Base-by-base conservation (phyloP, 768 basidiomycete genomes). In the Auriscalpium orientale region DNA sequence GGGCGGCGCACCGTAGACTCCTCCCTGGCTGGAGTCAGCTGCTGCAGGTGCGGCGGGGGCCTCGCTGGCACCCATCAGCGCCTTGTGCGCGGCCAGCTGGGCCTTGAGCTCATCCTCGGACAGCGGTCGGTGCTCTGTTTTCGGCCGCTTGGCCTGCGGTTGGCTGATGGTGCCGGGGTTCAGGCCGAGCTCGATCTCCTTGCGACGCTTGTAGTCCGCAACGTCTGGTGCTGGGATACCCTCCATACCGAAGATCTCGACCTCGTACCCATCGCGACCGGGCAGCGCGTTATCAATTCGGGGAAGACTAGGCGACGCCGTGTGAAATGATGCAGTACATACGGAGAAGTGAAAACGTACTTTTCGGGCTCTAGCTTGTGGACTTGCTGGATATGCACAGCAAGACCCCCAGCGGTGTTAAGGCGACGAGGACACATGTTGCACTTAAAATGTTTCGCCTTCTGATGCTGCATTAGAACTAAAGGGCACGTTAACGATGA, bases 171-270 rank as follows among this genome's bases (percentile, higher is more conserved):
- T 82, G 6, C 89, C 90, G 1, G 88, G 84, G 16, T 82, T 79
- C 22, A 93, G 80, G 35, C 97, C 95, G 4, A 92, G 82, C 68
- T 98, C 94, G 59, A 91, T 89, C 69, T 95, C 95, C 67, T 97
- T 97, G 61, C 91, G 85, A 52, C 92, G 87, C 67, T 91, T 95
- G 79, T 95, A 98, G 70, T 95, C 95, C 12, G 91, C 93, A 18
- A 95, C 81, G 70, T 95, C 95, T 36, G 92, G 90, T 4, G 87
- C 87, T 8, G 94, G 94, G 50, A 98, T 93, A 54, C 95, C 97
- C 68, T 97, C 95, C 97, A 99, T 98, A 21, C 97, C 97, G 62
- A 98, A 98, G 49, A 99, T 98, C 73, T 99, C 97, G 38, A 99
- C 88, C 68, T 98, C 95, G 64, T 98, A 98, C 1, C 95, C 93